phyloP scores from a whole-genome alignment of 306 rosid species.

The Vicia faba region DNA sequence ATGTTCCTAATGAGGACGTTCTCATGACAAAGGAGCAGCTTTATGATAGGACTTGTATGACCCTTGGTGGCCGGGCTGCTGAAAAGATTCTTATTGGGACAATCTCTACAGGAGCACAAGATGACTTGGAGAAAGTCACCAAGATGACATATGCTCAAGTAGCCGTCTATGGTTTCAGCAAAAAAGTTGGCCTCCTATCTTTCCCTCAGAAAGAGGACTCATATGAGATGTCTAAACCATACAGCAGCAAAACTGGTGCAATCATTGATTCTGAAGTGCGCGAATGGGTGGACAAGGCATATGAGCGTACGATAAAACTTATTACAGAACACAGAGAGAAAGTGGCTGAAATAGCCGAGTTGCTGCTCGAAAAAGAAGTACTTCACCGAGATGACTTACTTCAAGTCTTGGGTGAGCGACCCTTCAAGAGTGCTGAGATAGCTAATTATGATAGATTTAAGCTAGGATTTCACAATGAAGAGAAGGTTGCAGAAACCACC shows the following conservation, averaged over 20 bases:
- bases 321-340: constrained; percentile 75
- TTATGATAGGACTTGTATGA: constrained; percentile 88
- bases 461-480: background rate
- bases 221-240: constrained; percentile 72
- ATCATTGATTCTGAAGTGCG: constrained; percentile 85
- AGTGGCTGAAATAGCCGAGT: constrained; percentile 75
- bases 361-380: constrained; percentile 91
- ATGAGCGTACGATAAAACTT: constrained; percentile 56
- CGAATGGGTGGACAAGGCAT: constrained; percentile 80
- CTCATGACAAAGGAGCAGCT: constrained; percentile 96
- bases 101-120: constrained; percentile 93
- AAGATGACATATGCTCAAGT: constrained; percentile 96
- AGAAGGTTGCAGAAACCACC: background rate
- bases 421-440: constrained; percentile 45
- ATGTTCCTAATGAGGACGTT: constrained; percentile 85
- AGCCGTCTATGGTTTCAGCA: constrained; percentile 87
- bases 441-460: background rate
- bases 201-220: constrained; percentile 74
- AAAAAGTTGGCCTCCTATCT: constrained; percentile 91
- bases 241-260: constrained; percentile 81
- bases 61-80: constrained; percentile 96
- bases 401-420: constrained; percentile 69
- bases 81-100: constrained; percentile 88
- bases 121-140: constrained; percentile 92
- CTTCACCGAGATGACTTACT: constrained; percentile 83